Percentiles rank a stretch among this genome's conserved stretches.
Conservation (phyloP, 257 asterid genomes). For the Misopates orontium region DNA sequence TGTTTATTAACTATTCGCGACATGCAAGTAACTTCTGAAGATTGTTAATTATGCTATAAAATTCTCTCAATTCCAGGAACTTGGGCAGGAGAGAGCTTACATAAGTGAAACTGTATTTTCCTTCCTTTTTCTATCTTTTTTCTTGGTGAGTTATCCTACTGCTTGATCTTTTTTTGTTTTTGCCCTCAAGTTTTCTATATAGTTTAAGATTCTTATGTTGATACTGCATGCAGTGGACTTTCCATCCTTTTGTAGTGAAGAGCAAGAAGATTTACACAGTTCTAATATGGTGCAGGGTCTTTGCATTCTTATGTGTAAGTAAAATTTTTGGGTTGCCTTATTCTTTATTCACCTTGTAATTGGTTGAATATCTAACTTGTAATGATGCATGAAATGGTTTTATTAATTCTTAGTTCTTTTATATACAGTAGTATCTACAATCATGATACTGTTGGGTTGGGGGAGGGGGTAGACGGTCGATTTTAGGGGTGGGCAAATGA, state of each 20-base stretch:
- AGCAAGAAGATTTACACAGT: slow-evolving; percentile 94
- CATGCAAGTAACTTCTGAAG: background rate
- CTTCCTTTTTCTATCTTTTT: slow-evolving; percentile 69
- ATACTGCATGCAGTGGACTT: slow-evolving; percentile 81
- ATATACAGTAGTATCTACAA: no score
- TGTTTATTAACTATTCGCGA: background rate
- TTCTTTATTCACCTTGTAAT: background rate
- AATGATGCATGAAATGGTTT: no score
- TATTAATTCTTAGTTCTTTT: no score
- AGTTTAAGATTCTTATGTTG: slow-evolving; percentile 11
- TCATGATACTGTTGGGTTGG: no score
- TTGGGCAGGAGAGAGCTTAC: slow-evolving; percentile 78
- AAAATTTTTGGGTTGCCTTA: background rate
- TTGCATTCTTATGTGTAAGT: slow-evolving; percentile 94
- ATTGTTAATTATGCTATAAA: slow-evolving; percentile 17
- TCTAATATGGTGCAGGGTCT: slow-evolving; percentile 93
- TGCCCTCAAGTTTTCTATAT: background rate
- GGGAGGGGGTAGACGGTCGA: no score
- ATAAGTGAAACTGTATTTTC: slow-evolving; percentile 85
- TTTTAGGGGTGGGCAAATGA: no score
- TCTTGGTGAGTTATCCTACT: slow-evolving; percentile 58
- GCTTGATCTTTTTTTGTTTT: background rate
- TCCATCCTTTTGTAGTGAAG: slow-evolving; percentile 92
- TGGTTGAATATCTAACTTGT: background rate
- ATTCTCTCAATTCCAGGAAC: slow-evolving; percentile 56